Percentiles rank a stretch among this genome's conserved stretches.
Conservation (phyloP, 805 yeast species). For the Debaryomyces maramus region DNA sequence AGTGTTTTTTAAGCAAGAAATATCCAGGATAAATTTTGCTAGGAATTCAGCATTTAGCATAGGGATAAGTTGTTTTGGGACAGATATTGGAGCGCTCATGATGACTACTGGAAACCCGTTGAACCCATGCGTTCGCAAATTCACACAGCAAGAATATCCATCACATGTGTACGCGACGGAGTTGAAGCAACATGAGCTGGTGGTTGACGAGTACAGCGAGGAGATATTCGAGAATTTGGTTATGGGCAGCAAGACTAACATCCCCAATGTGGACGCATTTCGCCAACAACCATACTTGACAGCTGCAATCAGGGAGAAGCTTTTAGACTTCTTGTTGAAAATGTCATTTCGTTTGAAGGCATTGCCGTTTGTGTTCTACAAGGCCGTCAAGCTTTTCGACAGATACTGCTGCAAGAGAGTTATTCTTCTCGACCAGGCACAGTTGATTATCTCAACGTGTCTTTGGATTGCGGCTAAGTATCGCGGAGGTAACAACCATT, state of each 20-base stretch:
- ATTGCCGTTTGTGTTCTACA: conserved; percentile 65
- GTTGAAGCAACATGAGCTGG: conserved; percentile 44
- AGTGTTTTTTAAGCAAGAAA: no score
- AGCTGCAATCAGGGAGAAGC: conserved; percentile 67
- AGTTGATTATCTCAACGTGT: conserved; percentile 87
- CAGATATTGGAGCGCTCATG: not conserved
- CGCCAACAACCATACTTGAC: conserved; percentile 86
- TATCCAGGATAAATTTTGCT: no score
- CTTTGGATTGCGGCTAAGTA: conserved; percentile 90
- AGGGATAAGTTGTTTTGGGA: not conserved
- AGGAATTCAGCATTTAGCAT: no score
- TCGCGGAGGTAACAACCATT: conserved; percentile 73
- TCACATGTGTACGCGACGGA: conserved; percentile 50
- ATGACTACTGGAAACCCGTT: not conserved
- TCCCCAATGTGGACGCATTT: conserved; percentile 58
- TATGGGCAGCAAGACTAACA: conserved; percentile 32
- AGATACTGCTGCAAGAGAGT: conserved; percentile 88
- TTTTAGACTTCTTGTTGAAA: conserved; percentile 81
- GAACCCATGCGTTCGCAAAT: conserved; percentile 7
- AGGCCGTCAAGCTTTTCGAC: conserved; percentile 77
- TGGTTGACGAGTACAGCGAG: conserved; percentile 50
- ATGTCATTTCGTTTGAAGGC: conserved; percentile 61
- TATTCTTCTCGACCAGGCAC: conserved; percentile 82
- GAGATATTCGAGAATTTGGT: conserved; percentile 47
- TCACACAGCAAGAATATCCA: conserved; percentile 52